Evolutionary conservation across 2,329 filamentous ascomycete genomes (phyloP).

Genomic region (Hortaea werneckii): DNA sequence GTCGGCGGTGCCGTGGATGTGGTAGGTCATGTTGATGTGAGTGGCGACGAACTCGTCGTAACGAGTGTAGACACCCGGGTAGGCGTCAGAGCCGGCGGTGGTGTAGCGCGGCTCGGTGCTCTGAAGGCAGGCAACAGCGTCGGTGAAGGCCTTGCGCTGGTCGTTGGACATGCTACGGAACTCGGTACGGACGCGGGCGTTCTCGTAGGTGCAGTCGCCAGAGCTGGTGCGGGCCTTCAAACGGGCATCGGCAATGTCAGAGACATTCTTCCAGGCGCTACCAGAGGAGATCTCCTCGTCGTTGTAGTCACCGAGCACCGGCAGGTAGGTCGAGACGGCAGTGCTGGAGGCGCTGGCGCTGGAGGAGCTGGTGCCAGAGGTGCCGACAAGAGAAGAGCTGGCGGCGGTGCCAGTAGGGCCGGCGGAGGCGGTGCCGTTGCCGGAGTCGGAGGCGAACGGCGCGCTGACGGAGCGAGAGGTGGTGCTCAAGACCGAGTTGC

Average conservation of each 20-base stretch:
- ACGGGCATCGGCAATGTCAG: constrained; percentile 14
- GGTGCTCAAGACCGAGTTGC: neutral
- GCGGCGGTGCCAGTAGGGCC: neutral
- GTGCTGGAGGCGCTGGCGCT: neutral
- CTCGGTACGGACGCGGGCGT: constrained; percentile 16
- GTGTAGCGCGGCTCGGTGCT: constrained; percentile 14
- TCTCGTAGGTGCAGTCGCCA: constrained; percentile 13
- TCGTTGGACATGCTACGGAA: constrained; percentile 3
- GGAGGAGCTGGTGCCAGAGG: neutral
- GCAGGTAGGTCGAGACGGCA: neutral
- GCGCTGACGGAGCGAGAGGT: neutral
- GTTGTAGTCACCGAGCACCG: constrained; percentile 9
- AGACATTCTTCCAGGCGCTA: constrained; percentile 17
- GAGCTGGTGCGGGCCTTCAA: constrained; percentile 13
- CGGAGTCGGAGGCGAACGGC: neutral
- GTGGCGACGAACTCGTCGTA: constrained; percentile 23
- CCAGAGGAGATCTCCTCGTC: constrained; percentile 16
- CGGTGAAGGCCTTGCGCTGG: constrained; percentile 18
- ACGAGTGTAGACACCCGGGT: constrained; percentile 19
- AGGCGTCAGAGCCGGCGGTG: constrained; percentile 9
- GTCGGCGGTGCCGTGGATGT: constrained; percentile 21
- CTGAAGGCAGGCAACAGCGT: constrained; percentile 20
- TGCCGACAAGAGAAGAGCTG: neutral
- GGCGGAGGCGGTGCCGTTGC: neutral
- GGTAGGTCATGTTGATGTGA: constrained; percentile 23